Percentiles rank a stretch among this genome's conserved stretches.
These are phyloP conservation scores for Sedum album DNA, from an alignment of 164 flowering plant genomes.

Conservation along the genomic window DNA sequence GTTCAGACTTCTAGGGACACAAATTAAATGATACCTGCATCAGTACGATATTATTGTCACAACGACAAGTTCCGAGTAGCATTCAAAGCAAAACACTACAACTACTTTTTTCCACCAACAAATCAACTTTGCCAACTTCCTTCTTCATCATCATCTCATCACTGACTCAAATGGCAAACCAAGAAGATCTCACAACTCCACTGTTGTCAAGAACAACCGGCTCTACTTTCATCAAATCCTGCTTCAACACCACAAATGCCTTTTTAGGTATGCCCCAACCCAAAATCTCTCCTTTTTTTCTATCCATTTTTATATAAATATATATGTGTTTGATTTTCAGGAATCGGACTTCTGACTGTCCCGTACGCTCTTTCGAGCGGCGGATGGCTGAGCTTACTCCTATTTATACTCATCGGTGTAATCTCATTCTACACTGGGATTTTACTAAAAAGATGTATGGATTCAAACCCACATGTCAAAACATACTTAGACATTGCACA, in stretches of 20 bases:
- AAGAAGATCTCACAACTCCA: constrained; percentile 11
- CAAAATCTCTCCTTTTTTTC: not conserved
- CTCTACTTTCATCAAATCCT: constrained; percentile 15
- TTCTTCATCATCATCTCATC: too few species aligned
- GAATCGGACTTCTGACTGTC: constrained; percentile 24
- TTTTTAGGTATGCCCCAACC: constrained; percentile 12
- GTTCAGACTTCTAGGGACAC: too few species aligned
- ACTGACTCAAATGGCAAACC: not conserved
- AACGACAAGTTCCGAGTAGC: too few species aligned
- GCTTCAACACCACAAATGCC: constrained; percentile 20
- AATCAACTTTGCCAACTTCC: too few species aligned
- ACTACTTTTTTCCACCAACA: too few species aligned
- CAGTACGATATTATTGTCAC: too few species aligned
- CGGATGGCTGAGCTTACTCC: constrained; percentile 32
- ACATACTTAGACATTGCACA: constrained; percentile 28
- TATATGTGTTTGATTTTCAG: not conserved
- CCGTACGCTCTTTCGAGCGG: constrained; percentile 36
- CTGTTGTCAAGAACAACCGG: constrained; percentile 6
- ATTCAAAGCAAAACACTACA: too few species aligned
- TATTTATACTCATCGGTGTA: constrained; percentile 20
- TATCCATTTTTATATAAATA: not conserved
- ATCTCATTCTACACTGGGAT: constrained; percentile 25
- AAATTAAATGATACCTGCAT: too few species aligned
- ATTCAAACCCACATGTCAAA: constrained; percentile 18
- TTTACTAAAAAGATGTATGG: constrained; percentile 27